phyloP scores from a whole-genome alignment of 495 filamentous ascomycete species.

The Venustampulla echinocandica region DNA sequence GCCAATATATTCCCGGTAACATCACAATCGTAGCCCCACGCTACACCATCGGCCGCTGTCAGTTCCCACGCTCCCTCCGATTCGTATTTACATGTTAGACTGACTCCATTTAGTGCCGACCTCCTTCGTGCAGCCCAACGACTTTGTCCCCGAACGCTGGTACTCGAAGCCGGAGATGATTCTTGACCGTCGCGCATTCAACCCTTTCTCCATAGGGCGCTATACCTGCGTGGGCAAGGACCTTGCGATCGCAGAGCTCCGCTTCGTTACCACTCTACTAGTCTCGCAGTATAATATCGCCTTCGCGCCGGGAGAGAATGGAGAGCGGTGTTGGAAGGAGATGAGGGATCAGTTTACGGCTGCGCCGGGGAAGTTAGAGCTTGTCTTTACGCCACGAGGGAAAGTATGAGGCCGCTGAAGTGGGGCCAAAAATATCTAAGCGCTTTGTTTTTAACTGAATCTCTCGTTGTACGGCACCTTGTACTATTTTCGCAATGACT shows the following conservation, averaged over 20 bases:
- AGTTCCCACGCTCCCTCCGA: no score
- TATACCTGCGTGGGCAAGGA: slow-evolving; percentile 26
- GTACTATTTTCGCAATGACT: no score
- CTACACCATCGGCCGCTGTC: neutral
- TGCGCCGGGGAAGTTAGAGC: slow-evolving; percentile 14
- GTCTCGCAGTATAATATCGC: slow-evolving; percentile 28
- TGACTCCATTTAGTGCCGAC: neutral
- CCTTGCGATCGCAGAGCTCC: slow-evolving; percentile 31
- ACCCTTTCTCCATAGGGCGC: slow-evolving; percentile 26
- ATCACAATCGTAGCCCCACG: slow-evolving; percentile 1
- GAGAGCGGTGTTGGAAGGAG: slow-evolving; percentile 17
- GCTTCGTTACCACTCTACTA: slow-evolving; percentile 29
- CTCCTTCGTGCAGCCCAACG: slow-evolving; percentile 26
- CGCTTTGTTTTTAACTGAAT: no score
- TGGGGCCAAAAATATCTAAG: no score
- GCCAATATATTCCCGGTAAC: slow-evolving; percentile 31
- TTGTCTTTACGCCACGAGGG: slow-evolving; percentile 3
- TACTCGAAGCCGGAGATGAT: slow-evolving; percentile 29
- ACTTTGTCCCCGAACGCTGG: slow-evolving; percentile 39
- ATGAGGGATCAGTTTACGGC: slow-evolving; percentile 21
- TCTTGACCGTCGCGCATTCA: slow-evolving; percentile 26
- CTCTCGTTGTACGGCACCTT: no score
- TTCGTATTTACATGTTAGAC: no score
- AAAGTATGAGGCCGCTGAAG: neutral
- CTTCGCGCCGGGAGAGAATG: slow-evolving; percentile 28